These are phyloP conservation scores for Pholiota microspora DNA, from an alignment of 768 basidiomycete species.

Conservation along the genomic window DNA sequence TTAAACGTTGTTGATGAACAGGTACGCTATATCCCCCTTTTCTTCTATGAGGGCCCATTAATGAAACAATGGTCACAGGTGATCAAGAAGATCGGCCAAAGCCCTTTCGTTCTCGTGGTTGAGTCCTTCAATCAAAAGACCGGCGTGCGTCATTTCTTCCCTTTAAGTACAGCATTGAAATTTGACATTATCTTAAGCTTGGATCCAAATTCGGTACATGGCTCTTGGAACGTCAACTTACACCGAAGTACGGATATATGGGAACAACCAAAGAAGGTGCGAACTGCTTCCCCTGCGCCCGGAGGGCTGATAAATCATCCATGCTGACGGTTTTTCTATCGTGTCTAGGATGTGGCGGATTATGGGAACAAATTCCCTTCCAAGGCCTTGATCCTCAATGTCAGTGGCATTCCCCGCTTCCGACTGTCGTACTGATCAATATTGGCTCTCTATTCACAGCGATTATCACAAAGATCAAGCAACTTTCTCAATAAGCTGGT, in stretches of 20 bases:
- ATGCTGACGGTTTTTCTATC: slow-evolving; percentile 7
- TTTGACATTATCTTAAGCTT: slow-evolving; percentile 37
- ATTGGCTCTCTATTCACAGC: slow-evolving; percentile 30
- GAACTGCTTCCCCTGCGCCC: slow-evolving; percentile 9
- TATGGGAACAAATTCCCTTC: slow-evolving; percentile 82
- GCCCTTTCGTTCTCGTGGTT: slow-evolving; percentile 78
- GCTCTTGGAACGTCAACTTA: slow-evolving; percentile 78
- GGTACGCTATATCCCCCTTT: slow-evolving; percentile 30
- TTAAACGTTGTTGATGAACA: slow-evolving; percentile 84
- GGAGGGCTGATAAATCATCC: slow-evolving; percentile 7
- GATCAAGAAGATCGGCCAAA: slow-evolving; percentile 69
- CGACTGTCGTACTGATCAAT: slow-evolving; percentile 14
- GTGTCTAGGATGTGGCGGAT: slow-evolving; percentile 51
- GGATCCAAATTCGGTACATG: slow-evolving; percentile 85
- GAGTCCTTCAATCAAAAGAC: slow-evolving; percentile 91
- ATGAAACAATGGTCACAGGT: slow-evolving; percentile 29
- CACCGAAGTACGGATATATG: slow-evolving; percentile 81
- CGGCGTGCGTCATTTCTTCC: slow-evolving; percentile 41
- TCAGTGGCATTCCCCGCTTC: slow-evolving; percentile 32
- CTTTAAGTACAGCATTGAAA: background rate
- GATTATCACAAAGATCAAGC: slow-evolving; percentile 50
- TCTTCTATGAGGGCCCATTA: background rate
- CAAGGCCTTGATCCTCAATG: slow-evolving; percentile 81
- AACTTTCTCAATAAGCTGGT: slow-evolving; percentile 34
- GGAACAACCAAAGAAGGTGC: slow-evolving; percentile 72